A percentile compares a stretch with the other conserved stretches of the same genome.
phyloP scores from a whole-genome alignment of 208 protist genomes.

The Acanthamoeba castellanii region DNA sequence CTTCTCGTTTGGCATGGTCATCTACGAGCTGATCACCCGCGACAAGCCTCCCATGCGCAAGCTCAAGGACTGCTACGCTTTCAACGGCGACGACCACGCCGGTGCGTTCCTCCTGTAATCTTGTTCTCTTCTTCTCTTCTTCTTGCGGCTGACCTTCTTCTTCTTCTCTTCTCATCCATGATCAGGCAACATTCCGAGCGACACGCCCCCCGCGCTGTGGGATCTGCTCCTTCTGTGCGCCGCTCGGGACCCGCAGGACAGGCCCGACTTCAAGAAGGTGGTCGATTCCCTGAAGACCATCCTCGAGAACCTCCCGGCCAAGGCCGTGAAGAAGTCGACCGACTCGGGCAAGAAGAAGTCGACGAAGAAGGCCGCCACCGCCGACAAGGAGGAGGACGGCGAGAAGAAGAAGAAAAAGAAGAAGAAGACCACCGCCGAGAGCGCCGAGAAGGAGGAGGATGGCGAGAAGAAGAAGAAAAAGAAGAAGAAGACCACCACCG shows the following conservation, averaged over 20 bases:
- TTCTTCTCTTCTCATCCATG: not conserved
- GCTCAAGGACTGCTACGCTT: slow-evolving; percentile 73
- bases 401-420: slow-evolving; percentile 71
- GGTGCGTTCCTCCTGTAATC: not conserved
- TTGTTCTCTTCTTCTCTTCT: not conserved
- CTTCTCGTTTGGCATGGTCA: slow-evolving; percentile 86
- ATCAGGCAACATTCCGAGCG: slow-evolving; percentile 25
- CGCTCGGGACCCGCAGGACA: slow-evolving; percentile 42
- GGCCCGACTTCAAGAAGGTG: slow-evolving; percentile 64
- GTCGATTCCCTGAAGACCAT: slow-evolving; percentile 52
- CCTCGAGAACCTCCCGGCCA: not conserved
- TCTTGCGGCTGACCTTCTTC: not conserved
- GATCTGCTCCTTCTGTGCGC: slow-evolving; percentile 56
- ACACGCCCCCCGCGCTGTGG: slow-evolving; percentile 55
- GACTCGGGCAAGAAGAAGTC: slow-evolving; percentile 22
- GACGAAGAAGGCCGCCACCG: slow-evolving; percentile 13
- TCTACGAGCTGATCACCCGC: slow-evolving; percentile 86
- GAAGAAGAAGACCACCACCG: not conserved
- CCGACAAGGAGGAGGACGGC: not conserved
- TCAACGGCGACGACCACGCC: slow-evolving; percentile 59
- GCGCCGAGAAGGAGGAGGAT: not conserved
- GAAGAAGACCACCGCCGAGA: slow-evolving; percentile 7
- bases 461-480: not conserved
- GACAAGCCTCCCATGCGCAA: slow-evolving; percentile 71
- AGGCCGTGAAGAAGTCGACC: slow-evolving; percentile 50